phyloP scores from a whole-genome alignment of 495 filamentous ascomycete genomes.

The Aspergillus mulundensis region DNA sequence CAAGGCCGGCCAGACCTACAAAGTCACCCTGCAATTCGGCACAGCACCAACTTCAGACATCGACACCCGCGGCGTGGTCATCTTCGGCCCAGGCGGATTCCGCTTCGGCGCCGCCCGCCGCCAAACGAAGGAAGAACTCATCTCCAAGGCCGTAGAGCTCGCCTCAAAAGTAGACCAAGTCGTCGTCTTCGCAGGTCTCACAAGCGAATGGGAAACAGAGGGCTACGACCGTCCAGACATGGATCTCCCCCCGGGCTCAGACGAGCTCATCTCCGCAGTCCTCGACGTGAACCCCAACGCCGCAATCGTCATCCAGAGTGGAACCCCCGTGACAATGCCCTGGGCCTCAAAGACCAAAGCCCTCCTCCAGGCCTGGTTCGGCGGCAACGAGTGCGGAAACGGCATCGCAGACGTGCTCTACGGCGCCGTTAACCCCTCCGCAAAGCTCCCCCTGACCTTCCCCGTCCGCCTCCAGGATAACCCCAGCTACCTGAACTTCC shows the following conservation, averaged over 20 bases:
- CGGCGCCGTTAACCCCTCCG: conserved; percentile 54
- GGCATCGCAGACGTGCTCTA: conserved; percentile 57
- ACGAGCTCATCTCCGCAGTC: conserved; percentile 68
- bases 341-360: conserved; percentile 67
- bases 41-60: conserved; percentile 60
- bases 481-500: conserved; percentile 73
- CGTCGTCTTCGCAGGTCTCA: conserved; percentile 74
- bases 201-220: conserved; percentile 85
- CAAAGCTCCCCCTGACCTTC: conserved; percentile 57
- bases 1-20: conserved; percentile 57
- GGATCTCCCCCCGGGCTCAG: conserved; percentile 75
- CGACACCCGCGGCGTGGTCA: conserved; percentile 43
- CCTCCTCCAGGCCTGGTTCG: conserved; percentile 72
- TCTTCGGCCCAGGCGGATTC: conserved; percentile 67
- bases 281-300: conserved; percentile 67
- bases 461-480: conserved; percentile 66
- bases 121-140: conserved; percentile 61
- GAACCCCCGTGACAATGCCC: conserved; percentile 81
- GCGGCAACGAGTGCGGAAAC: conserved; percentile 64
- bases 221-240: conserved; percentile 80
- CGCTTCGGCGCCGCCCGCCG: conserved; percentile 72
- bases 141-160: conserved; percentile 57
- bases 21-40: conserved; percentile 60
- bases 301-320: conserved; percentile 77
- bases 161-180: conserved; percentile 67